Conservation (phyloP, 345 rosid genomes). For the Syzygium oleosum region DNA sequence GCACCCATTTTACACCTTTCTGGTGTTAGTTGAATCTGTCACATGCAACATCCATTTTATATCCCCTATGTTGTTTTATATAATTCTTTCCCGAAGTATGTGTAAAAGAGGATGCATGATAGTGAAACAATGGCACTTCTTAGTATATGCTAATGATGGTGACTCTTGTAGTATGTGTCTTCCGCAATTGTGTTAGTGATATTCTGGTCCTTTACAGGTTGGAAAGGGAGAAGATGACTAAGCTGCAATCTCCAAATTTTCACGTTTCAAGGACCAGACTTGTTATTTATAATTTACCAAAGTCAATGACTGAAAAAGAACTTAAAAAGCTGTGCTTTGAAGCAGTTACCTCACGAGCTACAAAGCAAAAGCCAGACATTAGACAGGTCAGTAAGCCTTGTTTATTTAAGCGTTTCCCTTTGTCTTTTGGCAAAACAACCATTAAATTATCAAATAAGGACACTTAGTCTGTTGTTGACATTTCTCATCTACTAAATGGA, state of each 20-base stretch:
- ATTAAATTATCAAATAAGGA: not conserved
- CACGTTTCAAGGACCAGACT: conserved; percentile 84
- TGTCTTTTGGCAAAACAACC: not conserved
- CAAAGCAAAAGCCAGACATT: conserved; percentile 77
- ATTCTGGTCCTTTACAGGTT: conserved; percentile 38
- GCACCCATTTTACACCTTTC: not conserved
- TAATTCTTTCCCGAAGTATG: not conserved
- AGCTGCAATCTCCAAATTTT: conserved; percentile 88
- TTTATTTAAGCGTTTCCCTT: not conserved
- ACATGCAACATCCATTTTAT: not conserved
- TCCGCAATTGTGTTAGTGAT: not conserved
- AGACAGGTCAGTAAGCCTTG: conserved; percentile 45
- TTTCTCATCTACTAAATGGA: not conserved
- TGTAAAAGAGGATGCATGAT: not conserved
- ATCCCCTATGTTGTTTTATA: not conserved
- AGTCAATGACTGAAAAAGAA: conserved; percentile 57
- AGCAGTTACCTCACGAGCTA: conserved; percentile 82
- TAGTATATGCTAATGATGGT: not conserved
- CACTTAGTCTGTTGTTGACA: not conserved
- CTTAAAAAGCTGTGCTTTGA: conserved; percentile 59
- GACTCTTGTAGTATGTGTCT: not conserved
- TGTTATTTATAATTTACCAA: conserved; percentile 78
- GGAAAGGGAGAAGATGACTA: conserved; percentile 72
- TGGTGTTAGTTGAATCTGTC: not conserved
- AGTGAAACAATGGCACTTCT: not conserved